Percentiles rank a stretch among this genome's conserved stretches.
phyloP scores from a whole-genome alignment of 768 basidiomycete genomes.

The Aureoboletus auriporus region DNA sequence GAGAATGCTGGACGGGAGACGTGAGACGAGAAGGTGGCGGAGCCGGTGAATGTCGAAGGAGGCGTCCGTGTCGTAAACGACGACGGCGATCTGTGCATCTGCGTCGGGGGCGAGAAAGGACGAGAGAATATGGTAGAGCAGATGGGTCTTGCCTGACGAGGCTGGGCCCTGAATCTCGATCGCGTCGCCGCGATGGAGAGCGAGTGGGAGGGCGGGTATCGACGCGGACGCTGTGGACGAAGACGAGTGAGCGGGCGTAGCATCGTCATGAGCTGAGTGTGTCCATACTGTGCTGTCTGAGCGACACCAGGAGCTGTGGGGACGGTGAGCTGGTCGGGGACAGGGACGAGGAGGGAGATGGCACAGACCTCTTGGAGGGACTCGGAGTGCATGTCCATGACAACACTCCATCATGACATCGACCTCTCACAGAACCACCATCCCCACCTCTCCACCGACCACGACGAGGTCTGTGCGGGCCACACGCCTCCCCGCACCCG shows the following conservation, averaged over 20 bases:
- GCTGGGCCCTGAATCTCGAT: conserved; percentile 76
- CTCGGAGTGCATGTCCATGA: conserved; percentile 22
- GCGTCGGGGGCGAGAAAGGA: conserved; percentile 52
- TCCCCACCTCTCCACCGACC: conserved; percentile 40
- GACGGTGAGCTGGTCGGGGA: conserved; percentile 5
- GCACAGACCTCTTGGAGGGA: conserved; percentile 28
- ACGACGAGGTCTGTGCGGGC: conserved; percentile 52
- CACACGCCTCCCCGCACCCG: conserved; percentile 50
- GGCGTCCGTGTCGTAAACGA: conserved; percentile 68
- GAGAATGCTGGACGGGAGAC: conserved; percentile 14
- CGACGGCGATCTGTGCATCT: conserved; percentile 51
- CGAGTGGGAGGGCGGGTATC: conserved; percentile 16
- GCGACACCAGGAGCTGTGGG: conserved; percentile 40
- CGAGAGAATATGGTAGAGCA: conserved; percentile 64
- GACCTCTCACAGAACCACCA: conserved; percentile 42
- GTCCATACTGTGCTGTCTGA: conserved; percentile 37
- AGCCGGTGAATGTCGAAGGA: conserved; percentile 60
- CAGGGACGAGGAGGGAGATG: conserved; percentile 11
- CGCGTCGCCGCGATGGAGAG: conserved; percentile 54
- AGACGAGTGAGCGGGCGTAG: conserved; percentile 25
- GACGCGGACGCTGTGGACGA: conserved; percentile 25
- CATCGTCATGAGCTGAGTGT: neutral
- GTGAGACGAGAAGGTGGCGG: conserved; percentile 45
- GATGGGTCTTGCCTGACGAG: conserved; percentile 71
- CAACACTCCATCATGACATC: conserved; percentile 34